Conservation (phyloP, 495 filamentous ascomycete species). For the Sporormia fimetaria region DNA sequence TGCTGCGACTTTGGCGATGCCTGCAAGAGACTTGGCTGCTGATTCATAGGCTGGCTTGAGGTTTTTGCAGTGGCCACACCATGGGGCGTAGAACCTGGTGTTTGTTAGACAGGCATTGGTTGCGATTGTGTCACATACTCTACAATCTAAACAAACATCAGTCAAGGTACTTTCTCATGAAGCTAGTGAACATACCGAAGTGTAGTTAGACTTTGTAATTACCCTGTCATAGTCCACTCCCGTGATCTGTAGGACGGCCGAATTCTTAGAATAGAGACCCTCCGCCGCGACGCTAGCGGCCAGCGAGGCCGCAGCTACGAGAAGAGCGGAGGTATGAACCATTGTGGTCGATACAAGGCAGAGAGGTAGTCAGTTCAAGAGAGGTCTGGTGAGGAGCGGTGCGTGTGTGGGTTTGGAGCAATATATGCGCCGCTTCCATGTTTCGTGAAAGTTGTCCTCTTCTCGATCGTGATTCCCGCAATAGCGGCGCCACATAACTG, state of each 20-base stretch:
- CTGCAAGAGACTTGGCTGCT: slow-evolving; percentile 74
- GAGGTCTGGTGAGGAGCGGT: not conserved
- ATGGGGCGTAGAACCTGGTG: slow-evolving; percentile 79
- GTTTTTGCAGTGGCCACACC: slow-evolving; percentile 94
- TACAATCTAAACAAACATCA: slow-evolving; percentile 43
- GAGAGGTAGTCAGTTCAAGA: slow-evolving; percentile 1
- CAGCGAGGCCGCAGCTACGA: slow-evolving; percentile 39
- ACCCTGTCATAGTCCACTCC: slow-evolving; percentile 72
- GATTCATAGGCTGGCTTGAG: slow-evolving; percentile 95
- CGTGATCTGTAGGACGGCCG: slow-evolving; percentile 76
- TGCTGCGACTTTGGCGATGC: slow-evolving; percentile 85
- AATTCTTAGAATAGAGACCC: slow-evolving; percentile 74
- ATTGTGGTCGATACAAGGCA: slow-evolving; percentile 18
- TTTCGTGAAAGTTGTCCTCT: slow-evolving; percentile 15
- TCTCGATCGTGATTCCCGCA: slow-evolving; percentile 5
- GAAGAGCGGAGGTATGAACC: slow-evolving; percentile 29
- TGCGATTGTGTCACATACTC: slow-evolving; percentile 42
- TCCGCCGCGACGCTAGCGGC: slow-evolving; percentile 53
- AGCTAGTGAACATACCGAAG: slow-evolving; percentile 54
- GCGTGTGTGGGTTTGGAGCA: slow-evolving; percentile 18
- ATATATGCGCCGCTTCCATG: slow-evolving; percentile 11
- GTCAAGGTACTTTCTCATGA: slow-evolving; percentile 12
- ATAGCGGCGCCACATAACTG: not conserved
- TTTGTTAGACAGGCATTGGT: not conserved
- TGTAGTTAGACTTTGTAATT: slow-evolving; percentile 81